These are phyloP conservation scores for Russula foetens DNA, from an alignment of 768 basidiomycete species.

Conservation along the genomic window DNA sequence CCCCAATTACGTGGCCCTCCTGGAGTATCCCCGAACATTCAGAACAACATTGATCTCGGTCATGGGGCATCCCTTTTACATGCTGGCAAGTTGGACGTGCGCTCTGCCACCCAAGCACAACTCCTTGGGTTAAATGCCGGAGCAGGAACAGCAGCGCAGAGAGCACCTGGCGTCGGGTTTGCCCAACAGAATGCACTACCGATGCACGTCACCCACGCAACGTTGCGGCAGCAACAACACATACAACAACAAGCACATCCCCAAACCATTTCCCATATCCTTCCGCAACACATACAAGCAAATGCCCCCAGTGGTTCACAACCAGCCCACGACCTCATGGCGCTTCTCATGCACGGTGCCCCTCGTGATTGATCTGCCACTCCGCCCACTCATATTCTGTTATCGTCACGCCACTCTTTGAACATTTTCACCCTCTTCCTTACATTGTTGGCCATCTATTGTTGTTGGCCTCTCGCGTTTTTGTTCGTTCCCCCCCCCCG, in stretches of 20 bases:
- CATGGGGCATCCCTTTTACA: constrained; percentile 47
- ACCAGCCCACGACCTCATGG: constrained; percentile 70
- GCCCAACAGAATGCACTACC: constrained; percentile 37
- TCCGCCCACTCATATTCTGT: neutral
- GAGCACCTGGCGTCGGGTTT: constrained; percentile 42
- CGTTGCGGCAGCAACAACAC: constrained; percentile 38
- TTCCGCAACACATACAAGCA: constrained; percentile 52
- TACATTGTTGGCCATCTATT: constrained; percentile 8
- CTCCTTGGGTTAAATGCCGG: constrained; percentile 39
- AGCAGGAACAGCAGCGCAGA: constrained; percentile 38
- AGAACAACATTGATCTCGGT: constrained; percentile 38
- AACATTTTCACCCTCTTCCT: neutral
- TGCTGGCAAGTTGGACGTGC: constrained; percentile 46
- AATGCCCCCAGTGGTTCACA: constrained; percentile 42
- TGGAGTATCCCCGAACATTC: constrained; percentile 36
- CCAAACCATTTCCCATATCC: constrained; percentile 43
- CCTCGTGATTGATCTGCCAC: constrained; percentile 48
- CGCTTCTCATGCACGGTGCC: constrained; percentile 66
- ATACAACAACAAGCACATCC: constrained; percentile 51
- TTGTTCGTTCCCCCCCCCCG: neutral
- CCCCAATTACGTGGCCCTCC: constrained; percentile 47
- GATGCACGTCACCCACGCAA: constrained; percentile 34
- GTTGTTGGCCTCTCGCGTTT: constrained; percentile 7
- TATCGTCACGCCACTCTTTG: neutral
- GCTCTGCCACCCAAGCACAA: constrained; percentile 40